phyloP scores from a whole-genome alignment of 305 asterid species.

The Fraxinus albicans region DNA sequence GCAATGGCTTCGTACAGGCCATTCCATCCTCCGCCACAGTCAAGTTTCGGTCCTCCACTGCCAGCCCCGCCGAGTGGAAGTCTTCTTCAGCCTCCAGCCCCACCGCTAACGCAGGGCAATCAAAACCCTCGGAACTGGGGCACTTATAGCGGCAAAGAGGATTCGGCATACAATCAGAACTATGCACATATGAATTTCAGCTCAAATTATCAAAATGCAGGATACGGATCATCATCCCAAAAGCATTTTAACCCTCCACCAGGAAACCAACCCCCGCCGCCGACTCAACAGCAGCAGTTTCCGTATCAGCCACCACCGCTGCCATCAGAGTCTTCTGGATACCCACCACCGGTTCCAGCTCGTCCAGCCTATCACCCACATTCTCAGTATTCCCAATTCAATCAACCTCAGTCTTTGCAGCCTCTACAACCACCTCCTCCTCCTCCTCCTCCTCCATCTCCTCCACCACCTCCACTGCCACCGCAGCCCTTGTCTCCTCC shows the following conservation, averaged over 20 bases:
- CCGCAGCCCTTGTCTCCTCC: conserved; percentile 68
- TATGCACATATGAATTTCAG: conserved; percentile 47
- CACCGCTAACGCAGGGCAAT: conserved; percentile 53
- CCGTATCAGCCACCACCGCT: conserved; percentile 69
- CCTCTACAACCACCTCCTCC: conserved; percentile 45
- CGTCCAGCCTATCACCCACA: conserved; percentile 41
- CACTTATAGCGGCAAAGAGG: conserved; percentile 38
- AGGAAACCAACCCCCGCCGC: conserved; percentile 54
- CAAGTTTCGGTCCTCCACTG: background rate
- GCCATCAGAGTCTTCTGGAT: conserved; percentile 61
- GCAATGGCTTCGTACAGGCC: background rate
- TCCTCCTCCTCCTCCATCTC: conserved; percentile 62
- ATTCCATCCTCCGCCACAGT: background rate
- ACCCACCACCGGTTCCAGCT: conserved; percentile 41
- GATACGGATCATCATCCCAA: conserved; percentile 38
- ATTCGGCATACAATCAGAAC: conserved; percentile 39
- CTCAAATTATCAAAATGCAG: conserved; percentile 48
- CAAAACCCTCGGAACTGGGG: conserved; percentile 77
- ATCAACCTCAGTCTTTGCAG: conserved; percentile 55
- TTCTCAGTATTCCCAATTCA: conserved; percentile 50
- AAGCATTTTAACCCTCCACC: conserved; percentile 45
- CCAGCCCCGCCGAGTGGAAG: conserved; percentile 68
- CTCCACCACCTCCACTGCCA: conserved; percentile 76
- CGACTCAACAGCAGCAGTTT: conserved; percentile 53
- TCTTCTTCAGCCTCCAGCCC: conserved; percentile 50